Conservation (phyloP, 2,329 filamentous ascomycete genomes). For the Penicillium sp. region DNA sequence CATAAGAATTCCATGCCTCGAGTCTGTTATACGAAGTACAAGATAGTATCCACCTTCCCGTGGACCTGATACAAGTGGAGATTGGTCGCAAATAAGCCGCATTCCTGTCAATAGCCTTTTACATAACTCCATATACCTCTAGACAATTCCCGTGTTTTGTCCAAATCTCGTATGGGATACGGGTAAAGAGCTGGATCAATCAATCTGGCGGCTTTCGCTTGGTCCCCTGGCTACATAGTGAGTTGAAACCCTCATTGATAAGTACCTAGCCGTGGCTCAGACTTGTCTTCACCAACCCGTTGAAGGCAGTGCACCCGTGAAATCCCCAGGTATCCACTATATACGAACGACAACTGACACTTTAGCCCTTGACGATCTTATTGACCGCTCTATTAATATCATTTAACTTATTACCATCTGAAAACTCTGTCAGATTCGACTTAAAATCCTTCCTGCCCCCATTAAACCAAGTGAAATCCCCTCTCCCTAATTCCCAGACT, state of each 20-base stretch:
- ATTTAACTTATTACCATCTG: background rate
- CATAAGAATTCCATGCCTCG: background rate
- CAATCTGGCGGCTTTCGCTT: background rate
- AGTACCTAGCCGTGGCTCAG: background rate
- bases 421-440: background rate
- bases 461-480: no score
- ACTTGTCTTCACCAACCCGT: background rate
- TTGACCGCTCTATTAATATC: background rate
- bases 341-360: background rate
- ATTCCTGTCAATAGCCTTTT: background rate
- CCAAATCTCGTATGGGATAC: background rate
- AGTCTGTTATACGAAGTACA: background rate
- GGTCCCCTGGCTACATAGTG: no score
- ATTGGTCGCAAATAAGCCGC: background rate
- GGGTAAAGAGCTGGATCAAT: background rate
- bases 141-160: background rate
- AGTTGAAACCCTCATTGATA: no score
- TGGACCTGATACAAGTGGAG: background rate
- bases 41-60: no score
- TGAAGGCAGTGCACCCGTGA: background rate
- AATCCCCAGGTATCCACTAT: background rate
- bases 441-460: background rate
- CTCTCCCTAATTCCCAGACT: background rate
- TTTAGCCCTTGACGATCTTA: background rate
- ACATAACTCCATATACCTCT: background rate